Percentiles rank a stretch among this genome's conserved stretches.
phyloP scores from a whole-genome alignment of 345 rosid genomes.

The Hypericum perforatum region DNA sequence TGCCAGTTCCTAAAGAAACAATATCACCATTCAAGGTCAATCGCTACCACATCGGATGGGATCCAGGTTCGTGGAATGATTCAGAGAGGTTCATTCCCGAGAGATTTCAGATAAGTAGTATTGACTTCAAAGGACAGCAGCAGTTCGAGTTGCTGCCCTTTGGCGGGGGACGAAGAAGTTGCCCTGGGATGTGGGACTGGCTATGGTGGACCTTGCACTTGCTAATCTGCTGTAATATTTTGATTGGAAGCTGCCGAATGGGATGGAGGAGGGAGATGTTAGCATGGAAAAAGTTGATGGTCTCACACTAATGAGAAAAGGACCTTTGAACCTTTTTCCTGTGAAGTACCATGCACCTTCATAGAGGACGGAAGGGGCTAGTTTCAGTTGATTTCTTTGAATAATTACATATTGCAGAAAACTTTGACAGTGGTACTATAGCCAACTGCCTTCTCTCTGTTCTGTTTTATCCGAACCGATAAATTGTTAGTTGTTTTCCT shows the following conservation, averaged over 20 bases:
- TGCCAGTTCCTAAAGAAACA: conserved; percentile 38
- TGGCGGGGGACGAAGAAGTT: conserved; percentile 15
- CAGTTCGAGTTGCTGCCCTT: conserved; percentile 10
- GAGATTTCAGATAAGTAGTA: conserved; percentile 5
- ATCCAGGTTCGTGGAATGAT: conserved; percentile 6
- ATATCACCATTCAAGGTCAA: conserved; percentile 26
- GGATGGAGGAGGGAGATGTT: background rate
- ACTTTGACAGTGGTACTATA: no score
- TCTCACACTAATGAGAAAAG: no score
- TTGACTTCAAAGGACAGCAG: conserved; percentile 10
- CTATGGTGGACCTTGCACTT: conserved; percentile 4
- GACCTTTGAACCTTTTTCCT: no score
- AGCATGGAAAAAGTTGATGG: no score
- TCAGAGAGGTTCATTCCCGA: conserved; percentile 5
- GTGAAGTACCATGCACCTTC: no score
- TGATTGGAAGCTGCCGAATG: conserved; percentile 5
- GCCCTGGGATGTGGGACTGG: conserved; percentile 12
- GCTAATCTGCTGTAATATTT: conserved; percentile 9
- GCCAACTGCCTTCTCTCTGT: no score
- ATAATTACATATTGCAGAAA: no score
- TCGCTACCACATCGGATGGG: conserved; percentile 26
- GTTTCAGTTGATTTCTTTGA: no score
- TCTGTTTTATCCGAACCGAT: no score
- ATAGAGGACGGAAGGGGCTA: no score
- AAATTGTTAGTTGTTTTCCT: no score